phyloP scores from a whole-genome alignment of 192 early-diverging fungal genomes.

The Backusella tuberculispora region DNA sequence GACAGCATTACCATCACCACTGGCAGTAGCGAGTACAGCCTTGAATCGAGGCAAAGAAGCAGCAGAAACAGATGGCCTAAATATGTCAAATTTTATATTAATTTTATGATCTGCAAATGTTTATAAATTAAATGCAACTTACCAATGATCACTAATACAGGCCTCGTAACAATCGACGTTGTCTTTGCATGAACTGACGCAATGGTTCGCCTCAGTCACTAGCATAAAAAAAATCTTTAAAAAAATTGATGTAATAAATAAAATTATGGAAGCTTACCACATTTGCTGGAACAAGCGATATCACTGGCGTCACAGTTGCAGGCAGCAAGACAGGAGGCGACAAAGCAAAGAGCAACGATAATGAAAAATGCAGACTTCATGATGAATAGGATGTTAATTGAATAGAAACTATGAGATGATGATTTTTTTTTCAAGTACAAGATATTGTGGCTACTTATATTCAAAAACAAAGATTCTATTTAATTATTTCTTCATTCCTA shows the following conservation, averaged over 20 bases:
- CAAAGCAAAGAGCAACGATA: neutral
- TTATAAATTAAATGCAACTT: neutral
- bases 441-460: conserved; percentile 3
- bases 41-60: neutral
- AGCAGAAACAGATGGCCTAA: neutral
- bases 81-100: neutral
- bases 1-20: neutral
- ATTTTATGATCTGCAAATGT: neutral
- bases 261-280: conserved; percentile 16
- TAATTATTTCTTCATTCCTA: neutral
- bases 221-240: neutral
- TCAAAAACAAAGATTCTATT: neutral
- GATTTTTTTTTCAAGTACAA: neutral
- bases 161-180: conserved; percentile 13
- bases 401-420: neutral
- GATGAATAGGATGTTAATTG: neutral
- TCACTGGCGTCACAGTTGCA: conserved; percentile 17
- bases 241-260: neutral
- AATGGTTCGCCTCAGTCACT: conserved; percentile 19
- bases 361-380: conserved; percentile 18
- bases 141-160: conserved; percentile 21
- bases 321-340: neutral
- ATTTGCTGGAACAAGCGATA: neutral
- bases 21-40: conserved; percentile 3
- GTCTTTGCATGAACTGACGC: conserved; percentile 16